Evolutionary conservation across 2,329 filamentous ascomycete genomes (phyloP), one percentile per base, ranked within the genome.

Genomic region (Monilinia vaccinii-corymbosi): DNA sequence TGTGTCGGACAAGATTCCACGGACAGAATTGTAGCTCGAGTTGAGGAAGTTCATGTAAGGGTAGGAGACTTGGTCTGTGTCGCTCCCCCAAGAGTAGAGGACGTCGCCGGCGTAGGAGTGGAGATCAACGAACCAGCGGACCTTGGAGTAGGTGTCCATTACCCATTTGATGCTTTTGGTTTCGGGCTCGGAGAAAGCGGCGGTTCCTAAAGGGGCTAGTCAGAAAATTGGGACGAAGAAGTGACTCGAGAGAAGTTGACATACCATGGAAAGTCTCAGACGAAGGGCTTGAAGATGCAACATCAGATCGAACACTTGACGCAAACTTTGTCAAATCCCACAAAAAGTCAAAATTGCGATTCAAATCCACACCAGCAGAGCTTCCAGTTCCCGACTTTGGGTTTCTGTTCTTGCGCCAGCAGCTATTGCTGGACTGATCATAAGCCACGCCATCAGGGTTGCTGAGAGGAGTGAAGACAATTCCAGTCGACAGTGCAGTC

Each of bases 361-460:
- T 82, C 53, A 82, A 71, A 64, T 83, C 80, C 36, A 82, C 73
- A 21, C 79, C 79, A 31, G 78, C 60, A 11, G 71, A 71, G 31
- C 62, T 48, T 4, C 66, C 65, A 45, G 70, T 61, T 4, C 72
- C 69, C 1, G 74, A 72, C 31, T 70, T 74, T 0, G 76, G 72
- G 69, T 80, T 81, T 38, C 80, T 77, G 69, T 82, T 82, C 73
- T 81, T 82, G 64, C 79, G 76, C 80, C 80, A 82, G 73, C 79
- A 81, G 32, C 70, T 71, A 65, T 77, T 73, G 32, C 74, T 76
- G 21, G 72, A 68, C 66, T 82, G 79, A 64, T 82, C 80, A 64
- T 77, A 76, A 23, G 56, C 56, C 18, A 79, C 75, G 42, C 80
- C 80, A 62, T 83, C 80, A 0, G 80, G 78, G 71, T 82, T 83